Conservation (phyloP, 208 protist genomes). For the Crithidia fasciculata region DNA sequence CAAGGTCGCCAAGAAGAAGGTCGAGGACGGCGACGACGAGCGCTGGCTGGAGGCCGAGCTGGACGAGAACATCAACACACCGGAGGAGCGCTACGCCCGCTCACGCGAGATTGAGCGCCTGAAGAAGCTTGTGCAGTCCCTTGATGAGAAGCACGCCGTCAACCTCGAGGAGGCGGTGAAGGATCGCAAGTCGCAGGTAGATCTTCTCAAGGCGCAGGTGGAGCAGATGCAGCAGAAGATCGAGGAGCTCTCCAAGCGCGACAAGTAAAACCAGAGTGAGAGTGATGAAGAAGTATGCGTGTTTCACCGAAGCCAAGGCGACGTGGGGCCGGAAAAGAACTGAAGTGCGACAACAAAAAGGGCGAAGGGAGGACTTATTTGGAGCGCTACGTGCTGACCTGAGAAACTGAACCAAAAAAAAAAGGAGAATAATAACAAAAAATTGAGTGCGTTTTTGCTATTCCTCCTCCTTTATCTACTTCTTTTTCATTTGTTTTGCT, state of each 20-base stretch:
- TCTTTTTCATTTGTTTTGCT: too few species aligned
- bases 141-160: conserved; percentile 56
- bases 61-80: conserved; percentile 78
- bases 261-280: not conserved
- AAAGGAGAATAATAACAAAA: too few species aligned
- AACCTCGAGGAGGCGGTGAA: conserved; percentile 44
- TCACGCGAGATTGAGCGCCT: conserved; percentile 64
- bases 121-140: conserved; percentile 50
- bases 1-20: conserved; percentile 59
- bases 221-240: conserved; percentile 48
- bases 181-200: conserved; percentile 51
- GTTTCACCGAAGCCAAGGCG: too few species aligned
- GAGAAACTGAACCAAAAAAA: too few species aligned
- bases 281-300: too few species aligned
- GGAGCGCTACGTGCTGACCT: too few species aligned
- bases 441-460: too few species aligned
- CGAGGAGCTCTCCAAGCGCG: conserved; percentile 39
- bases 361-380: not conserved
- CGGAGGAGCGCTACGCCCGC: conserved; percentile 85
- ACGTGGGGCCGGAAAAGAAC: not conserved
- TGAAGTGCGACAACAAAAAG: not conserved
- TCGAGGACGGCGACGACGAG: conserved; percentile 51
- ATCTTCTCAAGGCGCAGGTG: conserved; percentile 61
- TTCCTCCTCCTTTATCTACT: too few species aligned
- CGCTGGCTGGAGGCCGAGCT: conserved; percentile 91